Conservation (phyloP, 2,329 filamentous ascomycete species). For the Exophiala xenobiotica region DNA sequence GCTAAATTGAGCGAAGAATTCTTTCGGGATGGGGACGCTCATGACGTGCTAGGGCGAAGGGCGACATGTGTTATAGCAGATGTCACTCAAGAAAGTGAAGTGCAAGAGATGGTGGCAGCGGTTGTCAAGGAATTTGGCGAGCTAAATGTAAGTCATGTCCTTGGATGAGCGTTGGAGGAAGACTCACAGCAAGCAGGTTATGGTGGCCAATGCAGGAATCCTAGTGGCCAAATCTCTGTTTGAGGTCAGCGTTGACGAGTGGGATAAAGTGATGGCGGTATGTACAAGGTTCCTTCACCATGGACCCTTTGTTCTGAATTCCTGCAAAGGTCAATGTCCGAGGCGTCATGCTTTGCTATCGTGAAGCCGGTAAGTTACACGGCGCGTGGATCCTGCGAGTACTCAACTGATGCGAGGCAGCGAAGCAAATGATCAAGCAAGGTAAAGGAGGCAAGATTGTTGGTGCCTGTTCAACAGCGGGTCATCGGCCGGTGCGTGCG, state of each 20-base stretch:
- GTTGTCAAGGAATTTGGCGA: constrained; percentile 6
- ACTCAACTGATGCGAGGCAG: constrained; percentile 30
- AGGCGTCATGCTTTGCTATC: constrained; percentile 9
- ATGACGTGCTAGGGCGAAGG: constrained; percentile 1
- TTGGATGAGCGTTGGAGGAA: neutral
- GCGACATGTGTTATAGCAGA: neutral
- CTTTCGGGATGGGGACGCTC: no score
- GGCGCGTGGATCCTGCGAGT: neutral
- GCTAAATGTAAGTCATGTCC: constrained; percentile 3
- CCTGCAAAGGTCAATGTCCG: constrained; percentile 11
- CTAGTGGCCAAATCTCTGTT: constrained; percentile 4
- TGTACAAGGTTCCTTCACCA: no score
- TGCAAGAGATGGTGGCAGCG: constrained; percentile 4
- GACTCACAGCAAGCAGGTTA: constrained; percentile 1
- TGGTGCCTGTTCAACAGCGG: constrained; percentile 31
- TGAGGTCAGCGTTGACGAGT: constrained; percentile 9
- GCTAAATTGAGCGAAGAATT: neutral
- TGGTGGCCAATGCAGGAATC: constrained; percentile 11
- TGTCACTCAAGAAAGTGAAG: constrained; percentile 6
- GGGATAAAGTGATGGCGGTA: constrained; percentile 5
- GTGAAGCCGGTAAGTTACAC: constrained; percentile 7
- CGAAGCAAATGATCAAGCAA: constrained; percentile 64
- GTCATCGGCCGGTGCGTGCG: constrained; percentile 2
- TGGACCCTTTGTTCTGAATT: no score
- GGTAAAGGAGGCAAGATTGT: constrained; percentile 52